Conservation (phyloP, 352 stramenopile species). For the Globisporangium abappressorium region DNA sequence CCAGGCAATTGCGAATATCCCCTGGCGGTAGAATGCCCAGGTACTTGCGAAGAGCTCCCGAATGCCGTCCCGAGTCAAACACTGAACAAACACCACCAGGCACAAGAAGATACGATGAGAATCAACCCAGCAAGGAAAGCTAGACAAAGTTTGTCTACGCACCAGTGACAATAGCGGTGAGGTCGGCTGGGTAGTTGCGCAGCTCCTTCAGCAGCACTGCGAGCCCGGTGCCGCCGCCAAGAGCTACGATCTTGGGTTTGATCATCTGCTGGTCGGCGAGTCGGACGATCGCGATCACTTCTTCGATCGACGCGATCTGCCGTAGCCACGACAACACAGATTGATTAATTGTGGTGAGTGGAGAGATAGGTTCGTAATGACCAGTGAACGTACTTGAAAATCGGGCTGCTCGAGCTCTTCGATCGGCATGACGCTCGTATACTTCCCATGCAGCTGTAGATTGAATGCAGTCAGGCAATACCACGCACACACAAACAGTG, state of each 20-base stretch:
- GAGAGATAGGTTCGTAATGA: too few relatives aligned
- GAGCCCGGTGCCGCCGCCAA: slow-evolving; percentile 76
- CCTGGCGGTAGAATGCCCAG: slow-evolving; percentile 78
- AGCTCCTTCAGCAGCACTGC: slow-evolving; percentile 84
- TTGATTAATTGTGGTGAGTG: background rate
- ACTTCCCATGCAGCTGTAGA: slow-evolving; percentile 77
- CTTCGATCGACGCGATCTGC: slow-evolving; percentile 76
- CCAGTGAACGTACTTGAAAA: background rate
- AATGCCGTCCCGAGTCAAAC: slow-evolving; percentile 83
- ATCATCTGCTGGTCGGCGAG: slow-evolving; percentile 77
- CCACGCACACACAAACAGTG: background rate
- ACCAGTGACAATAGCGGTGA: slow-evolving; percentile 83
- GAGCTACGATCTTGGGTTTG: slow-evolving; percentile 80
- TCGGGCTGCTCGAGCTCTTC: slow-evolving; percentile 80
- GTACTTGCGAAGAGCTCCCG: slow-evolving; percentile 76
- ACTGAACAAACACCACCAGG: slow-evolving; percentile 29
- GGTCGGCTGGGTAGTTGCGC: slow-evolving; percentile 77
- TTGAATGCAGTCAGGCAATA: background rate
- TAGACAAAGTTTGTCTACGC: background rate
- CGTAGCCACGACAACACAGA: background rate
- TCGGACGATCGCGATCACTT: slow-evolving; percentile 71
- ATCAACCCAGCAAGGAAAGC: background rate
- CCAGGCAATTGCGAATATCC: slow-evolving; percentile 86
- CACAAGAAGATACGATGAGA: background rate
- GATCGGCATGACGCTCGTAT: slow-evolving; percentile 81